These are phyloP conservation scores for Ceriops decandra DNA, from an alignment of 345 rosid genomes.

Conservation along the genomic window DNA sequence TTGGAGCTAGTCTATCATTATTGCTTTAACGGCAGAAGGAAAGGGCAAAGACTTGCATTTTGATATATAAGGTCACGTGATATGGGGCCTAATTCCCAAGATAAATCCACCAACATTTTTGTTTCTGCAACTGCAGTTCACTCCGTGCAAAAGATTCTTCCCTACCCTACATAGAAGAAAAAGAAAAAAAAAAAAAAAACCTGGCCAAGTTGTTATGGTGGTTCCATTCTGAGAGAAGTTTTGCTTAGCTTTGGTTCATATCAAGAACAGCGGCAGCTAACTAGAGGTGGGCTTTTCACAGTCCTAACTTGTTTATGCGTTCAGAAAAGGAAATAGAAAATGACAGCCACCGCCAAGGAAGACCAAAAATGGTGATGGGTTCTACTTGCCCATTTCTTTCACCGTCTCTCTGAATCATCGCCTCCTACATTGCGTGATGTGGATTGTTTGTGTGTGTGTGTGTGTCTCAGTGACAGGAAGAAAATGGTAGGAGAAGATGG, in stretches of 20 bases:
- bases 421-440: constrained; percentile 24
- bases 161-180: not conserved
- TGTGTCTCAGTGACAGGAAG: constrained; percentile 29
- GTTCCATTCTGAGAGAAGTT: not conserved
- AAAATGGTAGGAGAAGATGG: constrained; percentile 41
- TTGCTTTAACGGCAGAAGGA: not conserved
- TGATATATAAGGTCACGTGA: not conserved
- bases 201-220: not conserved
- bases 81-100: not conserved
- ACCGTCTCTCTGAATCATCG: constrained; percentile 2
- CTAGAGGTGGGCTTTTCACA: not conserved
- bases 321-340: constrained; percentile 1
- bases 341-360: constrained; percentile 33
- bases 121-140: not conserved
- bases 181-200: too few relatives aligned
- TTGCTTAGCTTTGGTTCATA: not conserved
- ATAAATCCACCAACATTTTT: not conserved
- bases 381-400: not conserved
- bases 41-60: not conserved
- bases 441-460: constrained; percentile 11
- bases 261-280: not conserved
- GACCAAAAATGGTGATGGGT: constrained; percentile 36
- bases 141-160: not conserved
- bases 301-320: not conserved
- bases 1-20: not conserved